Conservation (phyloP, 768 basidiomycete species). For the Tremella mesenterica region DNA sequence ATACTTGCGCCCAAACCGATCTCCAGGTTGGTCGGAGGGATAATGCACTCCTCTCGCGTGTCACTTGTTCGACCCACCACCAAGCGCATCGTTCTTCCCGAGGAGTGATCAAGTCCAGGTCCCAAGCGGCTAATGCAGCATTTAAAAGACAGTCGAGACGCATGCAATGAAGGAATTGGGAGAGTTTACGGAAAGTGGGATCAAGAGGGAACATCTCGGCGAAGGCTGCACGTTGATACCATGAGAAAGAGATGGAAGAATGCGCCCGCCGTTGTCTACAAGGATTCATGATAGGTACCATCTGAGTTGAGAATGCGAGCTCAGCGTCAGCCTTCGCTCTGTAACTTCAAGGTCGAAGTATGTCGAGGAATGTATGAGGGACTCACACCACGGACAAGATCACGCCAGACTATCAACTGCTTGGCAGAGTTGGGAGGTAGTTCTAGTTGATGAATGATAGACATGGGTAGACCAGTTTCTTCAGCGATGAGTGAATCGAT, state of each 20-base stretch:
- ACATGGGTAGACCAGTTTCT: not conserved
- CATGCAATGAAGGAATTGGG: constrained; percentile 5
- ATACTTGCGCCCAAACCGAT: constrained; percentile 10
- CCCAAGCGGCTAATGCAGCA: constrained; percentile 14
- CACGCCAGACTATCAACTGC: constrained; percentile 11
- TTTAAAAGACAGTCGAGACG: constrained; percentile 31
- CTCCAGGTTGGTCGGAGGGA: not conserved
- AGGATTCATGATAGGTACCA: constrained; percentile 14
- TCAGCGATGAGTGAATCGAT: not conserved
- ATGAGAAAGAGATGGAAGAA: constrained; percentile 12
- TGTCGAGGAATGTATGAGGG: not conserved
- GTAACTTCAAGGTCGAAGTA: too few relatives aligned
- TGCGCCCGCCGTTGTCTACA: constrained; percentile 21
- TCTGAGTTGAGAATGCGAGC: constrained; percentile 9
- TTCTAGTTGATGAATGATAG: not conserved
- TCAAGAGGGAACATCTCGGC: constrained; percentile 1
- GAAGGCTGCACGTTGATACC: constrained; percentile 21
- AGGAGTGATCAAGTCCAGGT: constrained; percentile 10
- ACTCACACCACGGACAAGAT: constrained; percentile 14
- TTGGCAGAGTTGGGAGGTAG: not conserved
- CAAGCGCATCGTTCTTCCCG: constrained; percentile 18
- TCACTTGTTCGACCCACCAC: constrained; percentile 30
- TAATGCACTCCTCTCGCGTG: not conserved
- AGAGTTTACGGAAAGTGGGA: not conserved
- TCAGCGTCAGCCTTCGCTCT: not conserved